These are phyloP conservation scores for Globisporangium apiculatum DNA, from an alignment of 352 stramenopile species.

Conservation along the genomic window DNA sequence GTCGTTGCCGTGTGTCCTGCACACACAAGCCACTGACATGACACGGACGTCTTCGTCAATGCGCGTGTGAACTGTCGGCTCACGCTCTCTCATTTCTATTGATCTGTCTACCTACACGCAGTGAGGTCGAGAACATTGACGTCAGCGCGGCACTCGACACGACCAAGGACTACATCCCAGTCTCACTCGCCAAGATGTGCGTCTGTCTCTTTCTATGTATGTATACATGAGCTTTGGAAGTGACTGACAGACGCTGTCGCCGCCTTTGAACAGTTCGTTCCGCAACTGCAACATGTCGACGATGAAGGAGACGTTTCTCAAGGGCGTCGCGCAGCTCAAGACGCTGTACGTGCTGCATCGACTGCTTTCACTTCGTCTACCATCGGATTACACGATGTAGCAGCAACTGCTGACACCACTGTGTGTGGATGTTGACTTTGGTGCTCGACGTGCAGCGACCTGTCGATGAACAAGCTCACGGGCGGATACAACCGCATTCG, in stretches of 20 bases:
- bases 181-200: constrained; percentile 38
- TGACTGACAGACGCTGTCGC: background rate
- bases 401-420: background rate
- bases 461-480: constrained; percentile 40
- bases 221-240: no score
- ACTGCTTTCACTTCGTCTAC: background rate
- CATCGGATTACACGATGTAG: background rate
- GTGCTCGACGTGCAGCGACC: constrained; percentile 12
- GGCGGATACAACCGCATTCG: constrained; percentile 38
- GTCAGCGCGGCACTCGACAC: constrained; percentile 25
- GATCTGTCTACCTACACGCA: constrained; percentile 1
- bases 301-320: constrained; percentile 33
- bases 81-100: constrained; percentile 1
- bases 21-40: no score
- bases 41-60: no score
- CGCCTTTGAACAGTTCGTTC: constrained; percentile 14
- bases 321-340: constrained; percentile 32
- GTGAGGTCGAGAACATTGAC: constrained; percentile 36
- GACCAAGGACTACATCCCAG: constrained; percentile 29
- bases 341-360: constrained; percentile 18
- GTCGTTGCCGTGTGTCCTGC: background rate
- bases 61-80: background rate
- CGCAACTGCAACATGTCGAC: constrained; percentile 35
- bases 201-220: constrained; percentile 3
- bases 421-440: background rate